These are phyloP conservation scores for Meyerozyma guilliermondii DNA, from an alignment of 1,139 yeast species.

Conservation along the genomic window DNA sequence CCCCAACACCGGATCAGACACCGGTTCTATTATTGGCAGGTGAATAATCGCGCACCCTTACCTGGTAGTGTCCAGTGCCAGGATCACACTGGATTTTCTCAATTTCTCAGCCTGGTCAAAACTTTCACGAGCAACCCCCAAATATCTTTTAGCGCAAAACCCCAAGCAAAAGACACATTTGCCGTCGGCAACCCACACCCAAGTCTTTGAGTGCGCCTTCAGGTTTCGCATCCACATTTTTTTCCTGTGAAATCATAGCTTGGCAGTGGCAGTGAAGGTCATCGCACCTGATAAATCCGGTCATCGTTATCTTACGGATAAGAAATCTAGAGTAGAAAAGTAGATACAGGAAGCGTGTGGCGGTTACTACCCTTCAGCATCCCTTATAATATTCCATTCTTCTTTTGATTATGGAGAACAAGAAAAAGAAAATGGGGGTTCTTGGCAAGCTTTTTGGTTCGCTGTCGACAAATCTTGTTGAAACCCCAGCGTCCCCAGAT, in stretches of 20 bases:
- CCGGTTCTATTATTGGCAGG: not conserved
- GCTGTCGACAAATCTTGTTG: slow-evolving; percentile 1
- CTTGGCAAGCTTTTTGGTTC: slow-evolving; percentile 1
- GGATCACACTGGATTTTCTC: not conserved
- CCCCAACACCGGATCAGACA: not conserved
- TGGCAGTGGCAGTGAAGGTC: not conserved
- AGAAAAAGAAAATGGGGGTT: not conserved
- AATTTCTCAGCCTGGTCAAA: not conserved
- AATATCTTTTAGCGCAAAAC: not conserved
- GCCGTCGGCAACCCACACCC: not conserved
- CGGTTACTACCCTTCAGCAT: not conserved
- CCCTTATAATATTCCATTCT: not conserved
- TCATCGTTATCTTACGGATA: no score
- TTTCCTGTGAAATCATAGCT: not conserved
- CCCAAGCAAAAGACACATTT: not conserved
- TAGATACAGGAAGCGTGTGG: no score
- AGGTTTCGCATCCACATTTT: not conserved
- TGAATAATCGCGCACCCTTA: not conserved
- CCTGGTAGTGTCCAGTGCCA: not conserved
- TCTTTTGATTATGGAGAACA: not conserved
- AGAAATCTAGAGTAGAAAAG: no score
- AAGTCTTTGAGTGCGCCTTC: not conserved
- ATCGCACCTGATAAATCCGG: not conserved
- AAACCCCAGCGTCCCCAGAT: not conserved
- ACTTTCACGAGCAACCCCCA: not conserved